phyloP scores from a whole-genome alignment of 2,329 filamentous ascomycete genomes.

The Aspergillus calidoustus region DNA sequence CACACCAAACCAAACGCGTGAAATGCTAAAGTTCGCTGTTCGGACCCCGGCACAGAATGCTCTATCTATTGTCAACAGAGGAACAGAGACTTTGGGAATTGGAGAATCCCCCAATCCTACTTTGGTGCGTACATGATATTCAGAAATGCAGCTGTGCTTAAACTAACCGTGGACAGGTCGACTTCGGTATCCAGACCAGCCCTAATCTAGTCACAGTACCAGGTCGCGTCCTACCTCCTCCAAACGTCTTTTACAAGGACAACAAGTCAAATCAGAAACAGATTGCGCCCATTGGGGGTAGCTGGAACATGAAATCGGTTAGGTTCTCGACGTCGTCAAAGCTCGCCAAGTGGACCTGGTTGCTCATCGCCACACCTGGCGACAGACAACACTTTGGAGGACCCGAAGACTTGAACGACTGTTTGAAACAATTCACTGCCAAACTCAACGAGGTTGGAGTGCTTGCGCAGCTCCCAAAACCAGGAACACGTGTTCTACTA shows the following conservation, averaged over 20 bases:
- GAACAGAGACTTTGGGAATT: conserved; percentile 61
- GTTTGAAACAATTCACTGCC: conserved; percentile 25
- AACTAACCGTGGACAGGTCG: conserved; percentile 33
- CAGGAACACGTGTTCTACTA: conserved; percentile 23
- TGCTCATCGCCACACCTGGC: conserved; percentile 27
- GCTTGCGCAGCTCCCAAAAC: conserved; percentile 13
- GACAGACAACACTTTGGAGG: conserved; percentile 11
- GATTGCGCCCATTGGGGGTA: conserved; percentile 50
- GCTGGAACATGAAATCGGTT: conserved; percentile 70
- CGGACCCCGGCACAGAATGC: conserved; percentile 70
- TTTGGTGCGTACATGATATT: conserved; percentile 42
- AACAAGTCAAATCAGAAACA: conserved; percentile 23
- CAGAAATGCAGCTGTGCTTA: not conserved
- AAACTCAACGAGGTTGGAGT: conserved; percentile 38
- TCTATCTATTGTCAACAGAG: conserved; percentile 64
- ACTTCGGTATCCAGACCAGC: conserved; percentile 63
- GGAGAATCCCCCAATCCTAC: conserved; percentile 50
- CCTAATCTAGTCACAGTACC: conserved; percentile 69
- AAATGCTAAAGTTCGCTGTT: conserved; percentile 76
- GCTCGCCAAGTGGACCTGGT: conserved; percentile 35
- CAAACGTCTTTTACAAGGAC: conserved; percentile 63
- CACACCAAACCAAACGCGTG: conserved; percentile 62
- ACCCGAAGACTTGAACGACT: conserved; percentile 14
- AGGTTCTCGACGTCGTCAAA: conserved; percentile 60
- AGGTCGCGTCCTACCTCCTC: conserved; percentile 69